Conservation (phyloP, 2,329 filamentous ascomycete genomes). For the Colletotrichum sp. region DNA sequence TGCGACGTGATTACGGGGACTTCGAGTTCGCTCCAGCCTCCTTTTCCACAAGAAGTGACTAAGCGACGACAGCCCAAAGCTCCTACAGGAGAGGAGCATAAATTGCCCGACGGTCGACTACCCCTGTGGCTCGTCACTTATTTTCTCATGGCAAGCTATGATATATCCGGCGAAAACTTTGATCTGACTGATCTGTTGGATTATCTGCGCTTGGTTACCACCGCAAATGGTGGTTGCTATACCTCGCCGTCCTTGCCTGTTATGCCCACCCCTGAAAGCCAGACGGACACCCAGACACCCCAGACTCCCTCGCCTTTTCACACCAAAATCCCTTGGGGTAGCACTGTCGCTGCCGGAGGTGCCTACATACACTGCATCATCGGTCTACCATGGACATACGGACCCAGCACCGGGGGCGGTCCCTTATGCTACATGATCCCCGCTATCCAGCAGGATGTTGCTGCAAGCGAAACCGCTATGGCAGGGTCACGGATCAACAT, state of each 20-base stretch:
- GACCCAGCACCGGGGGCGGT: neutral
- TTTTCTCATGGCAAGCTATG: neutral
- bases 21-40: neutral
- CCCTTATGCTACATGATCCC: neutral
- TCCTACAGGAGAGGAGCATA: neutral
- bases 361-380: neutral
- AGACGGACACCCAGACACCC: neutral
- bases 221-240: neutral
- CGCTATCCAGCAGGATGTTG: neutral
- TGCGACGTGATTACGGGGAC: neutral
- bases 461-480: neutral
- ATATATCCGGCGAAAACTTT: neutral
- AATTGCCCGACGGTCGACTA: neutral
- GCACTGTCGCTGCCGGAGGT: neutral
- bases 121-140: neutral
- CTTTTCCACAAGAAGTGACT: neutral
- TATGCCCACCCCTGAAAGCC: neutral
- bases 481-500: neutral
- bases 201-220: neutral
- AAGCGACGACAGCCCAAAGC: neutral
- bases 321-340: neutral
- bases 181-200: neutral
- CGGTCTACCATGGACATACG: neutral
- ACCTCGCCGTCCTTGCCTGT: neutral
- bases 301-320: neutral